Conservation (phyloP, 768 basidiomycete species). For the Antrodiella citrinella region DNA sequence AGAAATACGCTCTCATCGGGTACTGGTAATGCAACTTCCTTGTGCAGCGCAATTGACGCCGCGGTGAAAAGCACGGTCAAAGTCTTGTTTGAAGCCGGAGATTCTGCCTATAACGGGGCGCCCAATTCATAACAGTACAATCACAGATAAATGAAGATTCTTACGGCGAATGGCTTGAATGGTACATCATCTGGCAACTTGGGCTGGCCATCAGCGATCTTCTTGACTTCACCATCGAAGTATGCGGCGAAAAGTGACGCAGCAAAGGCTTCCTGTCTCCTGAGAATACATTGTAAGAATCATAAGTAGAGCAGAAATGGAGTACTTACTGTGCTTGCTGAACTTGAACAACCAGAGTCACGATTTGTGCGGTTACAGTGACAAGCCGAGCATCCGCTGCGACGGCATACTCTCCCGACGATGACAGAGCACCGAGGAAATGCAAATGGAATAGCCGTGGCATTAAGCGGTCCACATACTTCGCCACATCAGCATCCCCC, state of each 20-base stretch:
- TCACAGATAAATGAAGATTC: slow-evolving; percentile 7
- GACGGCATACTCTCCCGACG: slow-evolving; percentile 17
- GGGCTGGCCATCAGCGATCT: slow-evolving; percentile 48
- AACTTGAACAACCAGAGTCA: slow-evolving; percentile 59
- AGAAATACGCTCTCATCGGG: slow-evolving; percentile 43
- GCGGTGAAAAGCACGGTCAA: slow-evolving; percentile 61
- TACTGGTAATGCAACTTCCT: slow-evolving; percentile 55
- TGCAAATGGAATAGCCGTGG: slow-evolving; percentile 64
- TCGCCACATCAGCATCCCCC: slow-evolving; percentile 62
- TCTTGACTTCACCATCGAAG: slow-evolving; percentile 41
- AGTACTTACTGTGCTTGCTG: slow-evolving; percentile 55
- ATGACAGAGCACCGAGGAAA: slow-evolving; percentile 30
- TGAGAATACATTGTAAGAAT: slow-evolving; percentile 19
- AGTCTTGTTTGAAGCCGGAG: slow-evolving; percentile 48
- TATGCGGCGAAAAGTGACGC: slow-evolving; percentile 45
- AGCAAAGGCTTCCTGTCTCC: slow-evolving; percentile 59
- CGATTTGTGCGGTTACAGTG: slow-evolving; percentile 53
- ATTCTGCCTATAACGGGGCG: slow-evolving; percentile 36
- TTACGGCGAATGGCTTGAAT: slow-evolving; percentile 49
- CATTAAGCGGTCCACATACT: slow-evolving; percentile 73
- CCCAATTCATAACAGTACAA: no score
- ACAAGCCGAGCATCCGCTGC: slow-evolving; percentile 48
- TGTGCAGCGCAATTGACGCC: slow-evolving; percentile 52
- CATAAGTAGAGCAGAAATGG: no score
- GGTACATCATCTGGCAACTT: slow-evolving; percentile 31